These are phyloP conservation scores for Casuarina cunninghamiana DNA, from an alignment of 306 rosid species.

Conservation along the genomic window DNA sequence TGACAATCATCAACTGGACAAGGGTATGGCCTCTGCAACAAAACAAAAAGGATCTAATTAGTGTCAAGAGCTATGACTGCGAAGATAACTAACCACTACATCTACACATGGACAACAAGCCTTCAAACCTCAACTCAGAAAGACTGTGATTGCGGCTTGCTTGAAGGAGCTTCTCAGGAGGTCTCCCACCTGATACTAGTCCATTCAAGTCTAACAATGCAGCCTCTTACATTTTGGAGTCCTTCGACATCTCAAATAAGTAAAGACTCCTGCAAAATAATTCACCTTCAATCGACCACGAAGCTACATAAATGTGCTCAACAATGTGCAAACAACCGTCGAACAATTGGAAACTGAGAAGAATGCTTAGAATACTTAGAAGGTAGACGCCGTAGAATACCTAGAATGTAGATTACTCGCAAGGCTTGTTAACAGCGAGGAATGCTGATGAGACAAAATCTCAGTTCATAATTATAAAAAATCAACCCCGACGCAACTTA, in stretches of 20 bases:
- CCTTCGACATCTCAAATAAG: slow-evolving; percentile 42
- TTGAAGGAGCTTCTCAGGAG: slow-evolving; percentile 99
- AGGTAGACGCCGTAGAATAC: not conserved
- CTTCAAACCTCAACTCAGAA: slow-evolving; percentile 56
- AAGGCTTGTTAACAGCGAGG: too few relatives aligned
- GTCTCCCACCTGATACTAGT: slow-evolving; percentile 98
- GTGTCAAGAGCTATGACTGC: not conserved
- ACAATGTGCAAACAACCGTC: not conserved
- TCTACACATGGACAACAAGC: slow-evolving; percentile 15
- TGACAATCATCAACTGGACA: too few relatives aligned
- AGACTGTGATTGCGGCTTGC: slow-evolving; percentile 72
- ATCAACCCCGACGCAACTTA: not conserved
- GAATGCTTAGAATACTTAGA: not conserved
- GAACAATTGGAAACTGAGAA: too few relatives aligned
- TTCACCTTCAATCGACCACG: slow-evolving; percentile 32
- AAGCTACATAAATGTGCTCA: not conserved
- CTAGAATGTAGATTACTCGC: not conserved
- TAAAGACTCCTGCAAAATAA: slow-evolving; percentile 64
- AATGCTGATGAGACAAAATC: not conserved
- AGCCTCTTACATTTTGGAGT: slow-evolving; percentile 98
- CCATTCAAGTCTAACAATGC: slow-evolving; percentile 59
- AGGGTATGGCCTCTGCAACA: too few relatives aligned
- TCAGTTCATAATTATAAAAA: not conserved
- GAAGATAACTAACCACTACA: not conserved
- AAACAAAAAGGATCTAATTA: too few relatives aligned